Percentiles rank a stretch among this genome's conserved stretches.
phyloP scores from a whole-genome alignment of 1,284 basidiomycete genomes.

The Naganishia liquefaciens region DNA sequence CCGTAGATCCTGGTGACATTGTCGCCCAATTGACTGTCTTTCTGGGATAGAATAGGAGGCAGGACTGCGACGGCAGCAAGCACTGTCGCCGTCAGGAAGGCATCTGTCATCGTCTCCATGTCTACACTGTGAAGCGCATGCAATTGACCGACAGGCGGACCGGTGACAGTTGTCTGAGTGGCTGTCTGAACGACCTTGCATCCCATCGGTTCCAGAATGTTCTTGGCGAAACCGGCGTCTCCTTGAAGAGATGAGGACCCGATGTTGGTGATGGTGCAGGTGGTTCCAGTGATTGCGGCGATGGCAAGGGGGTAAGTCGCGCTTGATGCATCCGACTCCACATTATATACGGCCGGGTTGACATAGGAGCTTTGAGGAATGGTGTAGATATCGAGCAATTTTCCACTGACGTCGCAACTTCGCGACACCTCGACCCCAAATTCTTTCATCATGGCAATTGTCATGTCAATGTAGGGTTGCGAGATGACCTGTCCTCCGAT shows the following conservation, averaged over 20 bases:
- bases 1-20: slow-evolving; percentile 80
- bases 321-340: slow-evolving; percentile 93
- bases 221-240: slow-evolving; percentile 90
- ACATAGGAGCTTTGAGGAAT: slow-evolving; percentile 80
- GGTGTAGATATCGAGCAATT: slow-evolving; percentile 75
- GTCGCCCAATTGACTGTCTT: slow-evolving; percentile 47
- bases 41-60: slow-evolving; percentile 54
- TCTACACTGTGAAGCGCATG: slow-evolving; percentile 84
- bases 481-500: slow-evolving; percentile 93
- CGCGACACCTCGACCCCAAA: slow-evolving; percentile 83
- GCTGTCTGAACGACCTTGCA: slow-evolving; percentile 85
- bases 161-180: slow-evolving; percentile 87
- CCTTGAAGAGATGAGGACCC: slow-evolving; percentile 90
- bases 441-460: slow-evolving; percentile 94
- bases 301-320: slow-evolving; percentile 97
- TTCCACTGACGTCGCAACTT: slow-evolving; percentile 66
- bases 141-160: slow-evolving; percentile 77
- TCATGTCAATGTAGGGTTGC: slow-evolving; percentile 99
- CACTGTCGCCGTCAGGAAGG: slow-evolving; percentile 92
- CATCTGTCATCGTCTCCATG: slow-evolving; percentile 99
- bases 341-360: slow-evolving; percentile 79
- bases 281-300: slow-evolving; percentile 92
- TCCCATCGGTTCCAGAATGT: slow-evolving; percentile 93
- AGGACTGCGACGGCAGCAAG: slow-evolving; percentile 80
- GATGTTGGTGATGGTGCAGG: slow-evolving; percentile 90